Percentiles rank a stretch among this genome's conserved stretches.
Evolutionary conservation across 257 asterid genomes (phyloP).

Genomic region (Salvia hispanica): DNA sequence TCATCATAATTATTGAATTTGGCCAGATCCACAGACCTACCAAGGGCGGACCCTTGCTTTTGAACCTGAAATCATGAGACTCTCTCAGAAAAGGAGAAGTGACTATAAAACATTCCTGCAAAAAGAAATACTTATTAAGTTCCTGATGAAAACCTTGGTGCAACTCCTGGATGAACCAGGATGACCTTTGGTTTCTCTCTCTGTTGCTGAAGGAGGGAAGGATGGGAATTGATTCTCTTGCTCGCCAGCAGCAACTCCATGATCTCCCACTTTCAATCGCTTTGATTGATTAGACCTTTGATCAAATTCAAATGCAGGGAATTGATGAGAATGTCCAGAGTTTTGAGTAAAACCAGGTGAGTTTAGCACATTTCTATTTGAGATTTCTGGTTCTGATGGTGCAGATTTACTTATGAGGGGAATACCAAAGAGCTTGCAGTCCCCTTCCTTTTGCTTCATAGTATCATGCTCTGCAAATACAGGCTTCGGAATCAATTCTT

Average conservation of each 20-base stretch:
- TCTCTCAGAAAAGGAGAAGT: background rate
- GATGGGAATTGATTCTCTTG: conserved; percentile 59
- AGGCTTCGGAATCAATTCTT: conserved; percentile 57
- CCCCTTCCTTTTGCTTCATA: conserved; percentile 60
- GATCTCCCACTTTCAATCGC: conserved; percentile 56
- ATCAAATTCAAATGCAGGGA: conserved; percentile 54
- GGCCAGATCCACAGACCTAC: conserved; percentile 93
- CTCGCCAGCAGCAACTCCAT: conserved; percentile 47
- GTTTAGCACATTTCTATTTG: conserved; percentile 37
- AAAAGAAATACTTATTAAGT: background rate
- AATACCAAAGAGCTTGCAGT: conserved; percentile 84
- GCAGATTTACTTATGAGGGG: conserved; percentile 57
- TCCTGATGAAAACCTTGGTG: conserved; percentile 71
- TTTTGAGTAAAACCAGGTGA: conserved; percentile 35
- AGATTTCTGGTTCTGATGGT: conserved; percentile 42
- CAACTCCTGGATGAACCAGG: conserved; percentile 86
- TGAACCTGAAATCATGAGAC: conserved; percentile 67
- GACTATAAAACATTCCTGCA: background rate
- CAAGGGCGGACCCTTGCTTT: conserved; percentile 93
- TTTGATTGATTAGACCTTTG: conserved; percentile 49
- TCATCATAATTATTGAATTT: conserved; percentile 77
- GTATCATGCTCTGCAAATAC: conserved; percentile 44
- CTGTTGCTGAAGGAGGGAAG: conserved; percentile 42
- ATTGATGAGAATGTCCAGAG: conserved; percentile 42
- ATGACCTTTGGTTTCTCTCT: conserved; percentile 63